These are phyloP conservation scores for Suillus cothurnatus DNA, from an alignment of 768 basidiomycete species.

Conservation along the genomic window DNA sequence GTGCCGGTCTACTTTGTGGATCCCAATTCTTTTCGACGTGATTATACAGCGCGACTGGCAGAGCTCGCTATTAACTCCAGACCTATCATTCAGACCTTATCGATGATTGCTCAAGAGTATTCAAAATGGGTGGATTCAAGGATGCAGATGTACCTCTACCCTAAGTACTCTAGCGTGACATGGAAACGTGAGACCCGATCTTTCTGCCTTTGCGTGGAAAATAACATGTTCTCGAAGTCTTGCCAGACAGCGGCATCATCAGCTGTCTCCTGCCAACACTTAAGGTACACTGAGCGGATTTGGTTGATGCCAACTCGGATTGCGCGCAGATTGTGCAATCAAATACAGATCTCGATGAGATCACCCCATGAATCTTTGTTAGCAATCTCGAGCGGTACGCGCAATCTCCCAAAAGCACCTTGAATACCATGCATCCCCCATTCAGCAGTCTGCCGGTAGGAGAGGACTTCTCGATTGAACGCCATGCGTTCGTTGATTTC, in stretches of 20 bases:
- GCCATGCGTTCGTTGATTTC: background rate
- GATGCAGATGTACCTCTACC: too few species aligned
- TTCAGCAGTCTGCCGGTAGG: constrained; percentile 50
- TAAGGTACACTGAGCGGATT: constrained; percentile 44
- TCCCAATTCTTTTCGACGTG: too few species aligned
- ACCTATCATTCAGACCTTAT: constrained; percentile 89
- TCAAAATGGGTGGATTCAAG: constrained; percentile 50
- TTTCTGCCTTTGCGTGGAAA: constrained; percentile 33
- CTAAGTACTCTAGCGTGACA: constrained; percentile 18
- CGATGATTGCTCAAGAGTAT: constrained; percentile 90
- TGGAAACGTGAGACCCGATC: constrained; percentile 41
- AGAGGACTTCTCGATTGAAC: constrained; percentile 10
- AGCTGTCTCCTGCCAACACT: constrained; percentile 35
- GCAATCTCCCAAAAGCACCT: constrained; percentile 47
- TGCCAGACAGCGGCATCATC: constrained; percentile 38
- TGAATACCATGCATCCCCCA: constrained; percentile 52
- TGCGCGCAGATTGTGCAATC: constrained; percentile 38
- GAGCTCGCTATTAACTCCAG: constrained; percentile 93
- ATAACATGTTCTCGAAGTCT: constrained; percentile 40
- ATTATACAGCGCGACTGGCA: too few species aligned
- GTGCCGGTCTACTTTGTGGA: constrained; percentile 55
- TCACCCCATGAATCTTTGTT: constrained; percentile 25
- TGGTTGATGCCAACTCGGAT: constrained; percentile 44
- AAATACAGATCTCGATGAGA: constrained; percentile 39
- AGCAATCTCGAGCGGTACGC: constrained; percentile 41